phyloP scores from a whole-genome alignment of 345 rosid genomes.

The Noccaea bulbosa region DNA sequence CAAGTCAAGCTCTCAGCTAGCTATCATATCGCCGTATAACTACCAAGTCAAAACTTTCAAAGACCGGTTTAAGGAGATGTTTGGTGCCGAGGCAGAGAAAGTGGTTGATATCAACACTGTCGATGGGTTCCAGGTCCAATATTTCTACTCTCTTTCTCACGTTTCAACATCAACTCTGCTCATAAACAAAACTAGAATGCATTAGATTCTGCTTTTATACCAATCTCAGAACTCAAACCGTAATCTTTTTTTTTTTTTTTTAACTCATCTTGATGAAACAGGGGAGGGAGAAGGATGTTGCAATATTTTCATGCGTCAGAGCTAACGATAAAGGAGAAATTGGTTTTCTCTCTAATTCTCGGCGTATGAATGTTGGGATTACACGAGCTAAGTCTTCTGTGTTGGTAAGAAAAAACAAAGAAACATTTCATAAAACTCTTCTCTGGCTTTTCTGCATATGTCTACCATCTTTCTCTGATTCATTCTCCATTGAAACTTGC shows the following conservation, averaged over 20 bases:
- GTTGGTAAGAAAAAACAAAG: conserved; percentile 55
- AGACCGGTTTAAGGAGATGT: conserved; percentile 72
- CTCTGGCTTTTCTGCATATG: background rate
- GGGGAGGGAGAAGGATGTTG: conserved; percentile 98
- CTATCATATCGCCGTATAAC: conserved; percentile 87
- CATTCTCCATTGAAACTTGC: conserved; percentile 26
- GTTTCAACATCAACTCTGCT: background rate
- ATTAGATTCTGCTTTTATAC: background rate
- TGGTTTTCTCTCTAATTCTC: conserved; percentile 82
- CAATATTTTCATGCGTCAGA: conserved; percentile 93
- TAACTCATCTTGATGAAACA: conserved; percentile 22
- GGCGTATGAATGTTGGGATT: conserved; percentile 96
- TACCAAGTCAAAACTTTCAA: conserved; percentile 89
- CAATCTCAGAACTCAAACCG: conserved; percentile 7
- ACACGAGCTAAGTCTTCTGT: conserved; percentile 93
- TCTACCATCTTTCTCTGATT: background rate
- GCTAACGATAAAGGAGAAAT: conserved; percentile 68
- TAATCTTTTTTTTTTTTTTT: conserved; percentile 4
- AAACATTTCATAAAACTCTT: background rate
- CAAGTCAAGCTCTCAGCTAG: conserved; percentile 87
- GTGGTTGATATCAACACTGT: conserved; percentile 88
- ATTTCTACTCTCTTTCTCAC: conserved; percentile 18
- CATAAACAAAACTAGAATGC: background rate
- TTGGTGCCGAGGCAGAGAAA: conserved; percentile 72
- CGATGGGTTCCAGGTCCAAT: conserved; percentile 95